Conservation (phyloP, 208 protist genomes). For the Wallacemonas collosoma region DNA sequence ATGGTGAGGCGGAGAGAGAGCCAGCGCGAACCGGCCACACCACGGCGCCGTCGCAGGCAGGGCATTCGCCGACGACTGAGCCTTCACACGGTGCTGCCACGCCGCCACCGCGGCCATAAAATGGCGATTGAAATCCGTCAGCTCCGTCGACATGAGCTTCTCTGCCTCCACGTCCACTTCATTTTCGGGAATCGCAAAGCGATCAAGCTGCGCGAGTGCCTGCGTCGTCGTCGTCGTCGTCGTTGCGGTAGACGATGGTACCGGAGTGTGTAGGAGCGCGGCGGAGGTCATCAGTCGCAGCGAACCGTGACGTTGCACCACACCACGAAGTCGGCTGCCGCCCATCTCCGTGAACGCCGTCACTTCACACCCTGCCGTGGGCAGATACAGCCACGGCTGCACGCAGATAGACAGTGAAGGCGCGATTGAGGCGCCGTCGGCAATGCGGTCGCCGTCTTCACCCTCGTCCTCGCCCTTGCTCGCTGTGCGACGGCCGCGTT, state of each 20-base stretch:
- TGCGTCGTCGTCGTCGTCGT: neutral
- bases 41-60: neutral
- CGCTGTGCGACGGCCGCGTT: neutral
- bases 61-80: neutral
- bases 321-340: slow-evolving; percentile 47
- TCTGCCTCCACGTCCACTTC: slow-evolving; percentile 56
- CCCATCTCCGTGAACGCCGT: slow-evolving; percentile 60
- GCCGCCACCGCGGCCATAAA: slow-evolving; percentile 36
- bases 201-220: slow-evolving; percentile 20
- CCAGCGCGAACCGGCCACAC: neutral
- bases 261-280: slow-evolving; percentile 32
- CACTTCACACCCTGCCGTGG: slow-evolving; percentile 72
- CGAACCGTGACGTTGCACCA: slow-evolving; percentile 70
- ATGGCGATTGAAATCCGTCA: slow-evolving; percentile 31
- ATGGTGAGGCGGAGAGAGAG: neutral
- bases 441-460: neutral
- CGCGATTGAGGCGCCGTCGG: neutral
- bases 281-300: slow-evolving; percentile 82
- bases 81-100: slow-evolving; percentile 35
- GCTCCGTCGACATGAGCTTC: slow-evolving; percentile 42
- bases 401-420: slow-evolving; percentile 49
- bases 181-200: slow-evolving; percentile 47
- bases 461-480: slow-evolving; percentile 6
- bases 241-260: neutral
- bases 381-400: slow-evolving; percentile 78